Evolutionary conservation across 2,329 filamentous ascomycete species (phyloP).

Genomic region (Pleochaeta shiraiana): DNA sequence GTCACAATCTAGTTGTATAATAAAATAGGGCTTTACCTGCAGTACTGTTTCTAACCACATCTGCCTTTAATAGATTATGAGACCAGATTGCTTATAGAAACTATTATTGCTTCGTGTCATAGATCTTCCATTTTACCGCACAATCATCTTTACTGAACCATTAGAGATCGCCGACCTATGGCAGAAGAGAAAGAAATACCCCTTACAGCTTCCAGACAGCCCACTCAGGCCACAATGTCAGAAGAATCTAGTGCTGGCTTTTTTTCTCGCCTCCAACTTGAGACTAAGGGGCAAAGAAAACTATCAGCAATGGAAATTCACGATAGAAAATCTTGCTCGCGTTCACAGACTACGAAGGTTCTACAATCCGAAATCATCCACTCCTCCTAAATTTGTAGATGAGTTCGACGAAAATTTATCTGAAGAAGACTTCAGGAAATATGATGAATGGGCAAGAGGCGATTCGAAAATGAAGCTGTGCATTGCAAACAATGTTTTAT

Average conservation of each 20-base stretch:
- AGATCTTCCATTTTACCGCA: too few species aligned
- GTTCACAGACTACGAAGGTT: background rate
- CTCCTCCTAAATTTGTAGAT: background rate
- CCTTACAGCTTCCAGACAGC: too few species aligned
- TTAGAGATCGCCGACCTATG: too few species aligned
- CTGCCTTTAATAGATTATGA: too few species aligned
- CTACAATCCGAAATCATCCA: background rate
- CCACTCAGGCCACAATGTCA: too few species aligned
- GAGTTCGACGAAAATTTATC: background rate
- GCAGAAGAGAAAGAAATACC: too few species aligned
- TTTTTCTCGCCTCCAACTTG: background rate
- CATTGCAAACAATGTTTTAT: background rate
- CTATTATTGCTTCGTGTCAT: too few species aligned
- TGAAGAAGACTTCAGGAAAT: background rate
- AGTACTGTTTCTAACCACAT: too few species aligned
- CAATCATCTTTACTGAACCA: too few species aligned
- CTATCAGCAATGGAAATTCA: background rate
- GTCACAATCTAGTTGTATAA: too few species aligned
- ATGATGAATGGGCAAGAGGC: background rate
- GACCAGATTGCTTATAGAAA: too few species aligned
- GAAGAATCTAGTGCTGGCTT: background rate
- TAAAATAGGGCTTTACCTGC: too few species aligned
- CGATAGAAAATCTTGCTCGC: background rate
- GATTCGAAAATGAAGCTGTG: background rate
- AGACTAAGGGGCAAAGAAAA: background rate